A percentile compares a stretch with the other conserved stretches of the same genome.
Evolutionary conservation across 176 grass and related monocot genomes (phyloP).

Genomic region (Olyra latifolia): DNA sequence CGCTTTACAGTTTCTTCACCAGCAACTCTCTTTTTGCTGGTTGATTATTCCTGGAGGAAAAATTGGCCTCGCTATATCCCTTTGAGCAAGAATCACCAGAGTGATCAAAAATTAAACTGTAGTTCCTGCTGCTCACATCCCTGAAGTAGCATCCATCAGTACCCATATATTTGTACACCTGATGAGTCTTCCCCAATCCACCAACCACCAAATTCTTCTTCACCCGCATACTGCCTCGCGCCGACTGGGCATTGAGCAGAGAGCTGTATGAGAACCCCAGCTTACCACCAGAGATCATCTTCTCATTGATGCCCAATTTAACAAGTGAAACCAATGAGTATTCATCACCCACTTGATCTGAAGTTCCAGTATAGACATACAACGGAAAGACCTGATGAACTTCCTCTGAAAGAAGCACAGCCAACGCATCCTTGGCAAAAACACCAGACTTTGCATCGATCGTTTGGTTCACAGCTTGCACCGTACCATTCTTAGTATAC

Average conservation of each 20-base stretch:
- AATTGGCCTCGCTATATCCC: neutral
- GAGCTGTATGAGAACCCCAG: constrained; percentile 38
- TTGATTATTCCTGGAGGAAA: constrained; percentile 10
- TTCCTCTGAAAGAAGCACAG: constrained; percentile 27
- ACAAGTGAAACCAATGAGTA: constrained; percentile 35
- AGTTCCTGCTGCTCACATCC: constrained; percentile 63
- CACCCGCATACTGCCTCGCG: constrained; percentile 37
- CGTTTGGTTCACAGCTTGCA: constrained; percentile 46
- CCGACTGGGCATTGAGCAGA: constrained; percentile 47
- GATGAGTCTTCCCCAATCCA: constrained; percentile 40
- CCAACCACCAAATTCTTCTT: constrained; percentile 52
- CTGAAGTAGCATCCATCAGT: constrained; percentile 60
- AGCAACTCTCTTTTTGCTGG: neutral
- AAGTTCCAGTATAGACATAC: constrained; percentile 34
- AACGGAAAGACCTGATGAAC: constrained; percentile 40
- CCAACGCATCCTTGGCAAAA: constrained; percentile 23
- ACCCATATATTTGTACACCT: constrained; percentile 55
- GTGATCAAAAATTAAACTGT: constrained; percentile 51
- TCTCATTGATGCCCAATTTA: constrained; percentile 38
- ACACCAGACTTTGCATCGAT: constrained; percentile 44
- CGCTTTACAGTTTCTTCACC: constrained; percentile 11
- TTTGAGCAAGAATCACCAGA: constrained; percentile 50
- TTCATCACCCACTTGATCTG: constrained; percentile 28
- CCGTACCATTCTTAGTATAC: constrained; percentile 24
- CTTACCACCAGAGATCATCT: constrained; percentile 13